phyloP scores from a whole-genome alignment of 768 basidiomycete genomes.

The Tulasnella sp. region DNA sequence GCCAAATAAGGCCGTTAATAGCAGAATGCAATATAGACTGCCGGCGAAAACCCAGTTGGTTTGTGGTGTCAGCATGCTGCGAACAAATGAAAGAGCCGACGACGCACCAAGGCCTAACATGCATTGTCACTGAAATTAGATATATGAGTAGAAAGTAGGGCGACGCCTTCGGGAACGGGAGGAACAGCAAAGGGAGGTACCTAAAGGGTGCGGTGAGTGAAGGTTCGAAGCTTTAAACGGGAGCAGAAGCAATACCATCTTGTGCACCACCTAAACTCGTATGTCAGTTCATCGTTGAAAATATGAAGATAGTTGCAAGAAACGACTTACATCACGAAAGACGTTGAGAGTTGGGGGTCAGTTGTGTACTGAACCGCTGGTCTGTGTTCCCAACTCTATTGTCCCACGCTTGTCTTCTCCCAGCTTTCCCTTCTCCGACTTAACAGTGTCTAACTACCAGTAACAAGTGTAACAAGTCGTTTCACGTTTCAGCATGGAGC shows the following conservation, averaged over 20 bases:
- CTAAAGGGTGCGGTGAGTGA: constrained; percentile 5
- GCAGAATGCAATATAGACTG: constrained; percentile 83
- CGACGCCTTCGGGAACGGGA: constrained; percentile 62
- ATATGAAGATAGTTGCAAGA: not conserved
- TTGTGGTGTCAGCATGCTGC: not conserved
- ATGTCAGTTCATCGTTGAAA: not conserved
- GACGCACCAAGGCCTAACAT: constrained; percentile 79
- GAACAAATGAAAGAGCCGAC: not conserved
- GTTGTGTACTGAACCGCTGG: not conserved
- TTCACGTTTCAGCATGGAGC: not conserved
- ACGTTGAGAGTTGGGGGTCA: not conserved
- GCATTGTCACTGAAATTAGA: constrained; percentile 69
- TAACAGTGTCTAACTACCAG: not conserved
- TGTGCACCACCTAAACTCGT: not conserved
- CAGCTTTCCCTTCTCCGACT: not conserved
- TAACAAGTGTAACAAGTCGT: not conserved
- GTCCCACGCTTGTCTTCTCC: not conserved
- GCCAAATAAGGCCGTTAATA: constrained; percentile 76
- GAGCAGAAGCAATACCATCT: not conserved
- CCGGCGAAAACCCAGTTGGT: not conserved
- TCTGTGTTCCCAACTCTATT: not conserved
- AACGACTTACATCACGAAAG: not conserved
- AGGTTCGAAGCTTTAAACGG: not conserved
- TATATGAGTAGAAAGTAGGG: constrained; percentile 78
- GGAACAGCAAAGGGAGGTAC: constrained; percentile 32